Conservation (phyloP, 1,284 basidiomycete species). For the Apiotrichum montevideense region DNA sequence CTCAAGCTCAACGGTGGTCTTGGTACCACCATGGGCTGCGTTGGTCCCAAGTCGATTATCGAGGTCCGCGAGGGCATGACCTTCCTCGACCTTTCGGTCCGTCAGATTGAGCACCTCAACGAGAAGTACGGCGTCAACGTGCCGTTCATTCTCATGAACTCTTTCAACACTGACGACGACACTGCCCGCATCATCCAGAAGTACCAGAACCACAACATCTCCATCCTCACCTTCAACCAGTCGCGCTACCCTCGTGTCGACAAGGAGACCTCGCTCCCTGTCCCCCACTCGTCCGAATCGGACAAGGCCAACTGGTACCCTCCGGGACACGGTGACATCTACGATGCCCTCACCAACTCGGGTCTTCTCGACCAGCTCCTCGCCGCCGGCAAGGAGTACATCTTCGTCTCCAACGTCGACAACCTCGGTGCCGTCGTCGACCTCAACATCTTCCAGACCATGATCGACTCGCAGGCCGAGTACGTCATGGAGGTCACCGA, state of each 20-base stretch:
- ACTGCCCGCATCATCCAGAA: conserved; percentile 98
- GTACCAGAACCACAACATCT: conserved; percentile 94
- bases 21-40: conserved; percentile 56
- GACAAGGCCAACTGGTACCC: conserved; percentile 99
- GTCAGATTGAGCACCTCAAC: conserved; percentile 85
- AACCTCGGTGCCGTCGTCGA: conserved; percentile 95
- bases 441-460: conserved; percentile 61
- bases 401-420: conserved; percentile 99
- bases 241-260: conserved; percentile 95
- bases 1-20: conserved; percentile 99
- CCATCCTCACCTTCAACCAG: conserved; percentile 89
- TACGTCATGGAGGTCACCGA: conserved; percentile 99
- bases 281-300: conserved; percentile 75
- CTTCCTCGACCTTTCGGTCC: conserved; percentile 93
- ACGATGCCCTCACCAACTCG: conserved; percentile 63
- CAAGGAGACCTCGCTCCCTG: conserved; percentile 89
- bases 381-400: conserved; percentile 94
- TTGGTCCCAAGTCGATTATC: conserved; percentile 69
- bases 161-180: conserved; percentile 98
- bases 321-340: conserved; percentile 89
- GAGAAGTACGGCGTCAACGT: conserved; percentile 65
- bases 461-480: conserved; percentile 79
- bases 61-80: conserved; percentile 98
- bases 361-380: conserved; percentile 94
- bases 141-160: conserved; percentile 98